Percentiles rank a stretch among this genome's conserved stretches.
These are phyloP conservation scores for Phytophthora uliginosa DNA, from an alignment of 352 stramenopile genomes.

Conservation along the genomic window DNA sequence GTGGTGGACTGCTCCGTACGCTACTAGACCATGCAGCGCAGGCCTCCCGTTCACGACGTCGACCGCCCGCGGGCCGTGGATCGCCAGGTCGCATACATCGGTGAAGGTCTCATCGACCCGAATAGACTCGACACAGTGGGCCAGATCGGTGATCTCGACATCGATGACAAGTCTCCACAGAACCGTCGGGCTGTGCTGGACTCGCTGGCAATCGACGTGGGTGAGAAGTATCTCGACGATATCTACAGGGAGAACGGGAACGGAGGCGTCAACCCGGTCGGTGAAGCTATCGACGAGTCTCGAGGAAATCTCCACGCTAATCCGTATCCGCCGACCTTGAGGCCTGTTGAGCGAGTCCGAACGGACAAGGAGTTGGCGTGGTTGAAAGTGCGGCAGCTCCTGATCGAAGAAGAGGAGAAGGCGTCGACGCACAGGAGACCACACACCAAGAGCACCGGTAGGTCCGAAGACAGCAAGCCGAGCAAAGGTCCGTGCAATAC, in stretches of 20 bases:
- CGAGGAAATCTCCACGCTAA: not conserved
- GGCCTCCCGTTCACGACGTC: slow-evolving; percentile 13
- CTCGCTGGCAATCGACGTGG: slow-evolving; percentile 61
- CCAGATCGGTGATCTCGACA: slow-evolving; percentile 40
- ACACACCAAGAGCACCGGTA: slow-evolving; percentile 19
- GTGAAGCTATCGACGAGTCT: not conserved
- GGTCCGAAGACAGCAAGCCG: slow-evolving; percentile 27
- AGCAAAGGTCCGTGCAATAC: slow-evolving; percentile 37
- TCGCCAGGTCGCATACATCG: slow-evolving; percentile 49
- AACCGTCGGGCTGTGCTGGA: slow-evolving; percentile 45
- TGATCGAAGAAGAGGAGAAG: slow-evolving; percentile 47
- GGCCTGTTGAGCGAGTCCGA: slow-evolving; percentile 29
- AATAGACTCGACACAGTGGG: slow-evolving; percentile 48
- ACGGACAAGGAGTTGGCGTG: slow-evolving; percentile 45
- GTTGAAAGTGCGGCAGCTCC: slow-evolving; percentile 45
- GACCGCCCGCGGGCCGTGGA: slow-evolving; percentile 15
- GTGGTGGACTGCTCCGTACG: not conserved
- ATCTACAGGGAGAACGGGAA: slow-evolving; percentile 69
- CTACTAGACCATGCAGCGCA: not conserved
- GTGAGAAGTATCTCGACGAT: slow-evolving; percentile 67
- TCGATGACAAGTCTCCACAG: slow-evolving; percentile 43
- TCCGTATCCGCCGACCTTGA: not conserved
- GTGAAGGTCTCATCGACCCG: slow-evolving; percentile 61
- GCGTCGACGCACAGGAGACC: slow-evolving; percentile 11
- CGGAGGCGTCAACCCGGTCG: not conserved